A percentile compares a stretch with the other conserved stretches of the same genome.
These are phyloP conservation scores for Phytopythium delawarense DNA, from an alignment of 352 stramenopile genomes.

Conservation along the genomic window DNA sequence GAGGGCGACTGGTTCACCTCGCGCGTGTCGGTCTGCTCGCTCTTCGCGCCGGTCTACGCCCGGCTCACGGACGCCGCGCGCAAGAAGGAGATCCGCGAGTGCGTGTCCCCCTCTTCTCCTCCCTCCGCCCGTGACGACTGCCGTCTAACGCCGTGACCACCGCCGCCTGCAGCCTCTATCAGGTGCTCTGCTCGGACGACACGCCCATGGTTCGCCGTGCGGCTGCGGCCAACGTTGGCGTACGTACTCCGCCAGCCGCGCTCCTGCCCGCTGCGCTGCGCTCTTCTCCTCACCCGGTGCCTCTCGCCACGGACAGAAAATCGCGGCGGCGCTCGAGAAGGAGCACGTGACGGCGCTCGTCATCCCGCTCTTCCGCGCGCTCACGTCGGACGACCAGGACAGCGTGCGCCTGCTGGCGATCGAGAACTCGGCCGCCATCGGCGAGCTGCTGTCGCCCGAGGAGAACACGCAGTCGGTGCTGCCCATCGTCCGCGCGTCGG, in stretches of 20 bases:
- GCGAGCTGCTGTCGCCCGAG: slow-evolving; percentile 62
- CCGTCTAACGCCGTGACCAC: neutral
- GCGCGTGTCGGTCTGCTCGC: slow-evolving; percentile 80
- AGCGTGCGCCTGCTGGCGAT: slow-evolving; percentile 92
- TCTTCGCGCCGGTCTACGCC: slow-evolving; percentile 71
- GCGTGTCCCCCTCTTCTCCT: slow-evolving; percentile 16
- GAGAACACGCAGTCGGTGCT: slow-evolving; percentile 76
- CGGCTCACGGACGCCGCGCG: slow-evolving; percentile 54
- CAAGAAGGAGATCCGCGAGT: slow-evolving; percentile 85
- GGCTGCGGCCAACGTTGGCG: slow-evolving; percentile 72
- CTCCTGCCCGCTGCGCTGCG: neutral
- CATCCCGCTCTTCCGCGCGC: slow-evolving; percentile 82
- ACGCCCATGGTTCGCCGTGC: slow-evolving; percentile 86
- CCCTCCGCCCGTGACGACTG: neutral
- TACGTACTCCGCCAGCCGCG: slow-evolving; percentile 15
- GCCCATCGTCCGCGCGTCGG: slow-evolving; percentile 67
- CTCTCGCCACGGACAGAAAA: slow-evolving; percentile 37
- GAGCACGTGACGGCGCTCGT: slow-evolving; percentile 64
- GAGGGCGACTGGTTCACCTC: slow-evolving; percentile 89
- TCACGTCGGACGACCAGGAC: slow-evolving; percentile 93
- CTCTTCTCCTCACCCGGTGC: neutral
- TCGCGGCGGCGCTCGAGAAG: slow-evolving; percentile 68
- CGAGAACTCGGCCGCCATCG: slow-evolving; percentile 79
- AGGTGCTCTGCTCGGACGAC: slow-evolving; percentile 79
- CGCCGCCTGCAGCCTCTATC: slow-evolving; percentile 51